Percentiles rank a stretch among this genome's conserved stretches.
phyloP scores from a whole-genome alignment of 169 alveolate genomes.

The Plasmodium malariae region DNA sequence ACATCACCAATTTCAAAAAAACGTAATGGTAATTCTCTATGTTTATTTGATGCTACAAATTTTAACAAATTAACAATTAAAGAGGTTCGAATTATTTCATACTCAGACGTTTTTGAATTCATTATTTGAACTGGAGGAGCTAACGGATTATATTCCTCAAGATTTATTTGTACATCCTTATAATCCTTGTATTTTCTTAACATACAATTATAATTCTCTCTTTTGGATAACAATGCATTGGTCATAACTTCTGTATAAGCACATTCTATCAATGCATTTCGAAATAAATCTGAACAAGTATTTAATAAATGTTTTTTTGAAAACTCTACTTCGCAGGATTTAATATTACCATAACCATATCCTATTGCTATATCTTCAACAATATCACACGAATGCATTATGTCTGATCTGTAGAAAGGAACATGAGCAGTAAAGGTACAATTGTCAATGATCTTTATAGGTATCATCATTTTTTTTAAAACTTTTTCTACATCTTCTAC shows the following conservation, averaged over 20 bases:
- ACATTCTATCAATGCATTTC: conserved; percentile 78
- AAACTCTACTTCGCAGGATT: conserved; percentile 31
- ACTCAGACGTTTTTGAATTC: conserved; percentile 94
- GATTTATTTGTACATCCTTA: conserved; percentile 64
- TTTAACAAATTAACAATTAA: conserved; percentile 94
- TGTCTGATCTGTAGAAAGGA: conserved; percentile 95
- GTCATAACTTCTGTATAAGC: conserved; percentile 83
- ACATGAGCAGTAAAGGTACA: conserved; percentile 81
- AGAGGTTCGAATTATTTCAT: conserved; percentile 94
- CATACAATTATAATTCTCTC: conserved; percentile 78
- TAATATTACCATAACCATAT: conserved; percentile 93
- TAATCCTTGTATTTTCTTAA: conserved; percentile 47
- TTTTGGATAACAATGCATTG: conserved; percentile 81
- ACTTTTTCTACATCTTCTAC: conserved; percentile 72
- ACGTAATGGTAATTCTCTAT: conserved; percentile 92
- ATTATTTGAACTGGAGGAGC: conserved; percentile 90
- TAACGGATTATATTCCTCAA: conserved; percentile 37
- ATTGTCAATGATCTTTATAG: conserved; percentile 48
- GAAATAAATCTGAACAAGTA: conserved; percentile 45
- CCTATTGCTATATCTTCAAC: conserved; percentile 98
- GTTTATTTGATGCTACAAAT: conserved; percentile 91
- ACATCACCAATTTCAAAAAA: conserved; percentile 95
- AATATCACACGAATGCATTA: conserved; percentile 96
- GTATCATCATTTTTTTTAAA: conserved; percentile 86
- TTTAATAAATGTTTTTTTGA: conserved; percentile 54